phyloP scores from a whole-genome alignment of 1,284 basidiomycete species.

The Schizophyllum amplum region DNA sequence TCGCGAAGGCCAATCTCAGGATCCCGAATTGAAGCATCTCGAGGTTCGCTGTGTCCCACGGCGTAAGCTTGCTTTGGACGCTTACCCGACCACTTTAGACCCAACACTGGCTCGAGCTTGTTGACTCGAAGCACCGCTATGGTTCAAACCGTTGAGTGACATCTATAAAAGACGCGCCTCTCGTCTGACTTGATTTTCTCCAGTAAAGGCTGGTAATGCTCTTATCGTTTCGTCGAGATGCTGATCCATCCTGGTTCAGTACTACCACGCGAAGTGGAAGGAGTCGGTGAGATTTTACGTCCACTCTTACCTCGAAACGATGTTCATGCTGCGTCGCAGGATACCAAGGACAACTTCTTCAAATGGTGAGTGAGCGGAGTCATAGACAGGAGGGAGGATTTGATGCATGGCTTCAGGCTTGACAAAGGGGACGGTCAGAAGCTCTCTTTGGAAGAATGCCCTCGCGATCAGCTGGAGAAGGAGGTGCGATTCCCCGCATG shows the following conservation, averaged over 20 bases:
- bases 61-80: too few species aligned
- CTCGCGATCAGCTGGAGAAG: slow-evolving; percentile 59
- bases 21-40: slow-evolving; percentile 20
- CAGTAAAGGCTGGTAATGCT: too few species aligned
- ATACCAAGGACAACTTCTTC: slow-evolving; percentile 68
- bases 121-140: slow-evolving; percentile 67
- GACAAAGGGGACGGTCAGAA: slow-evolving; percentile 63
- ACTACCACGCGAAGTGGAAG: slow-evolving; percentile 28
- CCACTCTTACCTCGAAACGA: slow-evolving; percentile 2
- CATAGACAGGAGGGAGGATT: neutral
- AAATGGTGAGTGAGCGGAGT: slow-evolving; percentile 35
- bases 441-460: slow-evolving; percentile 56
- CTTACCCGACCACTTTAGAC: slow-evolving; percentile 17
- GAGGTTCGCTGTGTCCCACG: slow-evolving; percentile 28
- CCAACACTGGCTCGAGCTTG: slow-evolving; percentile 60
- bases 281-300: slow-evolving; percentile 5
- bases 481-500: slow-evolving; percentile 32
- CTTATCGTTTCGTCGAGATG: too few species aligned
- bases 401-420: slow-evolving; percentile 38
- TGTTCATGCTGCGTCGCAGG: slow-evolving; percentile 18
- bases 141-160: slow-evolving; percentile 53
- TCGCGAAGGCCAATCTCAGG: slow-evolving; percentile 17
- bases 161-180: too few species aligned
- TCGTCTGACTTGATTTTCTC: too few species aligned
- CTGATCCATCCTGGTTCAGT: neutral